A percentile compares a stretch with the other conserved stretches of the same genome.
Evolutionary conservation across 345 rosid genomes (phyloP).

Genomic region (Corchorus capsularis): DNA sequence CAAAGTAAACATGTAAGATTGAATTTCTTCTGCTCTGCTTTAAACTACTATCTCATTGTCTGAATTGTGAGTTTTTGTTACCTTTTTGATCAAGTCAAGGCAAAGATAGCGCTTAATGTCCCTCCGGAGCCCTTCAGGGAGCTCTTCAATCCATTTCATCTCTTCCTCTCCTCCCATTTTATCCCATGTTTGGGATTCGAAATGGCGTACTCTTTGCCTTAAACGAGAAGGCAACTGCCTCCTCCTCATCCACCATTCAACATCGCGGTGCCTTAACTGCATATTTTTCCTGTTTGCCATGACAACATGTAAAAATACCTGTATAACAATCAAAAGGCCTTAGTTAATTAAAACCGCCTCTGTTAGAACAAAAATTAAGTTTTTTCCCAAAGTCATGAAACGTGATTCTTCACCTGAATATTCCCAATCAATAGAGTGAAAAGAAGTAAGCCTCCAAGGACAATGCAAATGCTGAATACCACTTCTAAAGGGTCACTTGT

Average conservation of each 20-base stretch:
- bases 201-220: constrained; percentile 79
- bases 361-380: background rate
- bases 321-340: constrained; percentile 12
- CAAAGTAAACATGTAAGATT: too few relatives aligned
- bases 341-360: background rate
- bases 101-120: constrained; percentile 87
- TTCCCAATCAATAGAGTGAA: constrained; percentile 86
- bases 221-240: constrained; percentile 81
- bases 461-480: constrained; percentile 70
- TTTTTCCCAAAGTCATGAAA: background rate
- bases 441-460: constrained; percentile 74
- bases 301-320: constrained; percentile 77
- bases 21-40: too few relatives aligned
- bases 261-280: constrained; percentile 77
- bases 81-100: constrained; percentile 82
- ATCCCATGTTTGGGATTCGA: constrained; percentile 71
- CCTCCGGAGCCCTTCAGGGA: constrained; percentile 87
- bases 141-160: constrained; percentile 63
- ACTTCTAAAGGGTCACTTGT: constrained; percentile 83
- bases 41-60: too few relatives aligned
- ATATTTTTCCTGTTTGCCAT: constrained; percentile 77
- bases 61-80: constrained; percentile 21
- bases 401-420: constrained; percentile 58
- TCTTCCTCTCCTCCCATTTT: constrained; percentile 79
- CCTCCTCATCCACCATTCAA: constrained; percentile 96